Base-by-base conservation (phyloP, 352 stramenopile species). In the Pythium dissotocum region DNA sequence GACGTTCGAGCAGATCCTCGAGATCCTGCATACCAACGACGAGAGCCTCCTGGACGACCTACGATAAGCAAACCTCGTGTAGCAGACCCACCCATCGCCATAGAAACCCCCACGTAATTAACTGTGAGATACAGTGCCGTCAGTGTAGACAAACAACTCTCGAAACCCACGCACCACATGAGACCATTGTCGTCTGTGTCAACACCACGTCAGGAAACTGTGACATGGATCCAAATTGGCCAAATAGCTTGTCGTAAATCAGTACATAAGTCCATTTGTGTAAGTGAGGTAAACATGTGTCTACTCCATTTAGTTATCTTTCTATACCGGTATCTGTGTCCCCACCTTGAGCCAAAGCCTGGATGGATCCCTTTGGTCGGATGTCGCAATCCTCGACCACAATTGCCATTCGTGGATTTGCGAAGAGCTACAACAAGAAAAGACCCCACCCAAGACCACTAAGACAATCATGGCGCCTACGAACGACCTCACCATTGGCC, bases 1-100 rank as follows among this genome's bases (percentile, higher is more conserved):
- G 67, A 94, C 83, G 44, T 95, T 95, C 52, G 84, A 93, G 71
- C 67, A 77, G 42, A 85, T 95, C 62, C 72, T 95, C 57, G 85
- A 95, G 61, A 82, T 94, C 59, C 76, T 95, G 42, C 69, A 83
- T 36, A 70, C 70, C 4, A 76, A 73, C 65, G 61, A 74, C 58
- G 51, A 63, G 58, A 66, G 21, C 32, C 56, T 69, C 1, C 35
- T 74, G 9, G 67, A 74, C 56, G 67, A 72, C 40, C 61, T 74
- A 38, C 65, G 71, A 55, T 80, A 74, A 76, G 21, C 18, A 40
- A 30, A 24, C 58, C 33, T 6, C 42, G 12, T 24, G 24, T 28
- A 16, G 35, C 61, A n/a, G 51, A 38, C 51, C 51, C 24, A 30
- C 28, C 28, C 28, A 30, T 18, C 13, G 51, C 26, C 51, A 40